Percentiles rank a stretch among this genome's conserved stretches.
Conservation (phyloP, 208 protist species). For the Acanthamoeba culbertsoni region DNA sequence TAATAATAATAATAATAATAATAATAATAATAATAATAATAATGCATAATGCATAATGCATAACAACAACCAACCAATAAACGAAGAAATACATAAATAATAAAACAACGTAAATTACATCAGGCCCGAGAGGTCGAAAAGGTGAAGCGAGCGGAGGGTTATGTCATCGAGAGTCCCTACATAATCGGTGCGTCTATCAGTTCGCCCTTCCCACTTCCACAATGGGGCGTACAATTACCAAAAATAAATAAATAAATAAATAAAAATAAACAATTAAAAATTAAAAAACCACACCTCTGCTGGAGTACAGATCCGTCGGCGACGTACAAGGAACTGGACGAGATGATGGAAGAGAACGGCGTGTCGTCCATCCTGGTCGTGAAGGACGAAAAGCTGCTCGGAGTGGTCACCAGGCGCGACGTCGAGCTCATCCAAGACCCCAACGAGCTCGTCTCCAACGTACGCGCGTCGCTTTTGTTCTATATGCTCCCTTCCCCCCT, state of each 20-base stretch:
- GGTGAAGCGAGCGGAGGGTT: conserved; percentile 24
- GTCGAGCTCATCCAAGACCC: conserved; percentile 95
- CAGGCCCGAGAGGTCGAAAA: neutral
- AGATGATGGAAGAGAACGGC: conserved; percentile 89
- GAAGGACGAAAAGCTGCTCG: conserved; percentile 93
- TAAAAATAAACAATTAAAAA: neutral
- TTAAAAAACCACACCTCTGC: neutral
- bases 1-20: too few relatives aligned
- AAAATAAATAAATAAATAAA: too few relatives aligned
- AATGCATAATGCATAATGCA: too few relatives aligned
- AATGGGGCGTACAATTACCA: too few relatives aligned
- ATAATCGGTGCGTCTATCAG: neutral
- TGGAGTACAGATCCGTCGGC: neutral
- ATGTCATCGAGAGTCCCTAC: conserved; percentile 2
- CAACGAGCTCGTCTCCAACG: conserved; percentile 77
- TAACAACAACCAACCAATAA: too few relatives aligned
- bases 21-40: too few relatives aligned
- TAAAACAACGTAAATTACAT: too few relatives aligned
- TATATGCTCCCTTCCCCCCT: too few relatives aligned
- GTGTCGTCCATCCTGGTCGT: conserved; percentile 97
- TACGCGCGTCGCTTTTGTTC: too few relatives aligned
- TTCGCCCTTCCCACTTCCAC: neutral
- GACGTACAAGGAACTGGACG: neutral
- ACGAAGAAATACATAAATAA: too few relatives aligned
- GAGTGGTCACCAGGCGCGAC: conserved; percentile 96